These are phyloP conservation scores for Thelephora aurantiotincta DNA, from an alignment of 768 basidiomycete genomes.

Conservation along the genomic window DNA sequence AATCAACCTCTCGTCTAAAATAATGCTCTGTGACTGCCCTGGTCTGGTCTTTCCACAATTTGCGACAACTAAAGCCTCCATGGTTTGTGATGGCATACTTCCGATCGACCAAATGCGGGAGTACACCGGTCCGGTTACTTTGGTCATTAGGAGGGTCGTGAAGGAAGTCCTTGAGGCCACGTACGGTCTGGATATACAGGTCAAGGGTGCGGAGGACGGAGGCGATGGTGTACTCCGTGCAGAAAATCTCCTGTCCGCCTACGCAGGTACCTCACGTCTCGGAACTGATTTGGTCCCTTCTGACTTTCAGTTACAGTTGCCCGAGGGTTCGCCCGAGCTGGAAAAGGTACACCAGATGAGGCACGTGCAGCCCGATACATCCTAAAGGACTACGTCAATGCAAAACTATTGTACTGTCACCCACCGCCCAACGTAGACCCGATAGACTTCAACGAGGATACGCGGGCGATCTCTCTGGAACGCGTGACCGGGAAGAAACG, in stretches of 20 bases:
- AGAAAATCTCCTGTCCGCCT: conserved; percentile 72
- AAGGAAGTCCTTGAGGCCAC: conserved; percentile 74
- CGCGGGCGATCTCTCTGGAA: conserved; percentile 43
- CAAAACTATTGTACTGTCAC: conserved; percentile 82
- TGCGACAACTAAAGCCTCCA: conserved; percentile 88
- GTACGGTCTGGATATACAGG: conserved; percentile 73
- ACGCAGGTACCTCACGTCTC: conserved; percentile 52
- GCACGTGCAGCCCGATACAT: conserved; percentile 85
- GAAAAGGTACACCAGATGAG: conserved; percentile 96
- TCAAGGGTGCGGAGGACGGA: conserved; percentile 59
- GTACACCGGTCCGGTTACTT: conserved; percentile 68
- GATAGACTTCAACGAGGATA: conserved; percentile 61
- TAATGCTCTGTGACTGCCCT: conserved; percentile 92
- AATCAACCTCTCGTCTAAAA: conserved; percentile 77
- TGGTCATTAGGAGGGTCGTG: conserved; percentile 71
- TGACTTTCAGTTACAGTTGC: conserved; percentile 45
- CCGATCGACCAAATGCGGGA: conserved; percentile 97
- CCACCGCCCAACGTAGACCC: conserved; percentile 64
- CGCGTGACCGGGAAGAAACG: conserved; percentile 68
- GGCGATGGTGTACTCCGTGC: conserved; percentile 64
- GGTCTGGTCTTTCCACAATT: conserved; percentile 98
- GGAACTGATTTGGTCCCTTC: conserved; percentile 5
- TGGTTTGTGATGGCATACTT: conserved; percentile 92
- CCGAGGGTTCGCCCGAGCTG: conserved; percentile 82
- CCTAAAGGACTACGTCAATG: conserved; percentile 95